phyloP scores from a whole-genome alignment of 352 stramenopile species.

The Pythium phragmitis region DNA sequence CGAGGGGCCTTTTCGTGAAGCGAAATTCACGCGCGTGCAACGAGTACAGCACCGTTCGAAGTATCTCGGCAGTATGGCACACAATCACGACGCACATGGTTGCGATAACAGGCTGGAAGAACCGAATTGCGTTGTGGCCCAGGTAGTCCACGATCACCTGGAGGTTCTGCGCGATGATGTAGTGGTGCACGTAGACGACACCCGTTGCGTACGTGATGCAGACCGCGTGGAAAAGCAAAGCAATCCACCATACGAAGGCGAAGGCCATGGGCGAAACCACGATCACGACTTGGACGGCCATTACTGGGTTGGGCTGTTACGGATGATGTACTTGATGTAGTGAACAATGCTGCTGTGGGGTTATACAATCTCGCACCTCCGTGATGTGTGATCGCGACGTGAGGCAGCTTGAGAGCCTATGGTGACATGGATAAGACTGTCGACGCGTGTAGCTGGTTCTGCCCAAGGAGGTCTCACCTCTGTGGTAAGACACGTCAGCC shows the following conservation, averaged over 20 bases:
- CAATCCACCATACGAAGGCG: conserved; percentile 9
- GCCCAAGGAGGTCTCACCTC: too few relatives aligned
- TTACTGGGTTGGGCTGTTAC: background rate
- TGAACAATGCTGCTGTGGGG: too few relatives aligned
- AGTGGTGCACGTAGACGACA: conserved; percentile 11
- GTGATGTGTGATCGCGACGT: too few relatives aligned
- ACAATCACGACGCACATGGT: background rate
- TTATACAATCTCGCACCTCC: too few relatives aligned
- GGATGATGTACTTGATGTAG: too few relatives aligned
- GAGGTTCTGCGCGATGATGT: conserved; percentile 8
- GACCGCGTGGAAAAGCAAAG: conserved; percentile 1
- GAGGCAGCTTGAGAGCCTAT: too few relatives aligned
- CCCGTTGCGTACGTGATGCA: background rate
- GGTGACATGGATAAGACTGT: too few relatives aligned
- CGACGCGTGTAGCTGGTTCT: too few relatives aligned
- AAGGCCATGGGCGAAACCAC: conserved; percentile 9
- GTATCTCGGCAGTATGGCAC: background rate
- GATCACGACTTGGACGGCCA: conserved; percentile 3
- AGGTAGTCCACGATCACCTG: conserved; percentile 14
- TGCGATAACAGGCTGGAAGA: conserved; percentile 12
- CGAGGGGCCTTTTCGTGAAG: background rate
- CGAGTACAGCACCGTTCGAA: conserved; percentile 6
- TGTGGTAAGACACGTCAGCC: too few relatives aligned
- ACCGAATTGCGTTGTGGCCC: conserved; percentile 1
- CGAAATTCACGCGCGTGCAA: conserved; percentile 1